phyloP scores from a whole-genome alignment of 257 asterid species.

The Salvia hispanica region DNA sequence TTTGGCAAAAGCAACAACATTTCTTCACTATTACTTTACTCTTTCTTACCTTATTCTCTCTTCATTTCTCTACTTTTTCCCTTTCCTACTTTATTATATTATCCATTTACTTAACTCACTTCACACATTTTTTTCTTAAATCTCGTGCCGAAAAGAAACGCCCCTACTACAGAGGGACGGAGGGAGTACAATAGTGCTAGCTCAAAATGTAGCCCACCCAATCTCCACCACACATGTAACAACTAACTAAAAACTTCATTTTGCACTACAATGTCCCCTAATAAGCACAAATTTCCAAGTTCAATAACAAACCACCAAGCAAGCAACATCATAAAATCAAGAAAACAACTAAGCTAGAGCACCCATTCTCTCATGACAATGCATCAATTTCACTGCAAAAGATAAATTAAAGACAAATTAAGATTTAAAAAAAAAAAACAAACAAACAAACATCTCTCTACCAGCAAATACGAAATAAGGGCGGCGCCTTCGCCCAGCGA shows the following conservation, averaged over 20 bases:
- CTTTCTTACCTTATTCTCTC: too few species aligned
- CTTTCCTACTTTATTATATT: too few species aligned
- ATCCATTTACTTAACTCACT: too few species aligned
- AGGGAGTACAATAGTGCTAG: background rate
- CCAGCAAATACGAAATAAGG: slow-evolving; percentile 87
- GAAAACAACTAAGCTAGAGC: background rate
- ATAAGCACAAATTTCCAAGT: background rate
- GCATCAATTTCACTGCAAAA: background rate
- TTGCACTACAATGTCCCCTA: background rate
- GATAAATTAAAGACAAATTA: background rate
- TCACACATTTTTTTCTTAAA: too few species aligned
- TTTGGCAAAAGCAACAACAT: too few species aligned
- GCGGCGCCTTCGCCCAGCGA: slow-evolving; percentile 73
- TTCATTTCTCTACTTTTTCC: too few species aligned
- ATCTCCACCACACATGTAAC: background rate
- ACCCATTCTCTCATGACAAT: background rate
- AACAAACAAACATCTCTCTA: slow-evolving; percentile 30
- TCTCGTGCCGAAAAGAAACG: too few species aligned
- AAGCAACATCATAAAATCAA: background rate
- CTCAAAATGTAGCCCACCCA: background rate
- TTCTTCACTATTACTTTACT: too few species aligned
- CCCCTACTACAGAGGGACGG: too few species aligned
- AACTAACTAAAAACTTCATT: background rate
- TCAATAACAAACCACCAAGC: background rate
- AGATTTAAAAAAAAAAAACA: background rate